Evolutionary conservation across 1,284 basidiomycete genomes (phyloP), one percentile per base, ranked within the genome.

Genomic region (Trichosporon coremiiforme): DNA sequence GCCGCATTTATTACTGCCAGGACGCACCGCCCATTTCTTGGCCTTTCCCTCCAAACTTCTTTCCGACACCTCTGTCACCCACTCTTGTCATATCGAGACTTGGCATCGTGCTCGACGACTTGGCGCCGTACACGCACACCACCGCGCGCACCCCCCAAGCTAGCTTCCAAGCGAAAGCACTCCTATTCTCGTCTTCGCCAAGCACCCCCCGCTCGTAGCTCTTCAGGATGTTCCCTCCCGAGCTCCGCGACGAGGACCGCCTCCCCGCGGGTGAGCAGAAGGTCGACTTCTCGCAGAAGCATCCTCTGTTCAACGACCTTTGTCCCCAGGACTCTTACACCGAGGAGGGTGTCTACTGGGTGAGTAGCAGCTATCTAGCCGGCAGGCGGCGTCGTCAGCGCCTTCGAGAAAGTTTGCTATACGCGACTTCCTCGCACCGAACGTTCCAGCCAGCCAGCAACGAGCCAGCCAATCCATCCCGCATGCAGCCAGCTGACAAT

Each of bases 301-400:
- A 83, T 71, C 82, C 81, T 9, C 71, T 83, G n/a, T 83, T 78
- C 75, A 55, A 80, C 33, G 82, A 83, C 71, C 75, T 84, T 38
- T 80, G 79, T 12, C 82, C 82, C 6, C 73, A 76, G 12, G 82
- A 84, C 74, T 79, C 77, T 20, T 83, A 81, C 73, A 69, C 71
- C 45, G 53, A 66, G 13, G 71, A 82, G 47, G 82, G 82, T 57
- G 73, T 78, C 12, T 83, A 83, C 71, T 83, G 82, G 82, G 79
- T 80, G 70, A 74, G 78, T 76, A 6, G 5, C 38, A 15, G 41
- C 41, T n/a, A 45, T 45, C 17, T 6, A 10, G 36, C 36, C 36
- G 41, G 41, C 17, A 6, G 41, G 29, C 29, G 41, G 41, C 15
- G 64, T 6, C 15, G 15, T 36, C 62, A 64, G 35, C 20, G 38